Evolutionary conservation across 768 basidiomycete genomes (phyloP).

Genomic region (Tylopilus sp.): DNA sequence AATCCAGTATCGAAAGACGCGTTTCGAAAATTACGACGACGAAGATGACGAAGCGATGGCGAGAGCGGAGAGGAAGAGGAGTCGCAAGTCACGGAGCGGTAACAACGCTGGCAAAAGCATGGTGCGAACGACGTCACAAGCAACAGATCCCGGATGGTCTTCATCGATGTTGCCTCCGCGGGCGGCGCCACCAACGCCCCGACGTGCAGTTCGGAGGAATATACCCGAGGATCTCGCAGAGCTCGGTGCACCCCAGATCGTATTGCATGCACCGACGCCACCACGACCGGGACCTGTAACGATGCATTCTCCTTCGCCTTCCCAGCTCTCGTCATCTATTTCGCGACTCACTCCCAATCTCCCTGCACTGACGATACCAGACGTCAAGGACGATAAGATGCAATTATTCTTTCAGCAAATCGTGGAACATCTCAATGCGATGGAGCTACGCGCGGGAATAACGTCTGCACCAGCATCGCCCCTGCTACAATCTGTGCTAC

Average conservation of each 20-base stretch:
- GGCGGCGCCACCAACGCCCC: too few relatives aligned
- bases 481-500: conserved; percentile 8
- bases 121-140: too few relatives aligned
- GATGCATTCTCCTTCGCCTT: conserved; percentile 20
- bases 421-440: conserved; percentile 70
- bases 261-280: too few relatives aligned
- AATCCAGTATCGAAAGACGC: conserved; percentile 74
- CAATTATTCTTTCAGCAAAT: conserved; percentile 86
- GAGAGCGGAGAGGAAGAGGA: conserved; percentile 13
- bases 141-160: too few relatives aligned
- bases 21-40: conserved; percentile 71
- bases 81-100: background rate
- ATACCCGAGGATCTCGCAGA: too few relatives aligned
- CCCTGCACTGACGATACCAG: conserved; percentile 54
- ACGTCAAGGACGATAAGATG: conserved; percentile 70
- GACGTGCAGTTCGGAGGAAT: too few relatives aligned
- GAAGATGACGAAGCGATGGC: conserved; percentile 55
- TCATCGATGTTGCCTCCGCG: conserved; percentile 14
- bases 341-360: conserved; percentile 35
- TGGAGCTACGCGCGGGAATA: conserved; percentile 52
- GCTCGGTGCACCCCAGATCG: too few relatives aligned
- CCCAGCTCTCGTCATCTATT: conserved; percentile 23
- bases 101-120: background rate
- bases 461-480: conserved; percentile 16
- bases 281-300: conserved; percentile 20